Conservation (phyloP, 192 early-diverging fungal species). For the Linderina pennispora region DNA sequence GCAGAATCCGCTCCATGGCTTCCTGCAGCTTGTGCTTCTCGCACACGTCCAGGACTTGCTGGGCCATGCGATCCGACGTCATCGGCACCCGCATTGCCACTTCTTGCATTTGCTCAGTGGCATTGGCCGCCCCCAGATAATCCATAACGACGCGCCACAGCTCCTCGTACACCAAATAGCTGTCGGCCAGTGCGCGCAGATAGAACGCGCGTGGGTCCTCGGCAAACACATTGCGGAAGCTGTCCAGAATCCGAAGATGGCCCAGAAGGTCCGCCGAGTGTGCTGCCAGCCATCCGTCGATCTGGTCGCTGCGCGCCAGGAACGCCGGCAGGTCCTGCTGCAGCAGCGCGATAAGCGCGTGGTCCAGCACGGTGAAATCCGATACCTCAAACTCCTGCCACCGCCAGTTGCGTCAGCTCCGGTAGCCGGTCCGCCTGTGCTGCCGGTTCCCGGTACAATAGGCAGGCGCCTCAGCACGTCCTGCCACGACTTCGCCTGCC, state of each 20-base stretch:
- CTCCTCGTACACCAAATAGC: constrained; percentile 26
- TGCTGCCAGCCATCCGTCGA: constrained; percentile 56
- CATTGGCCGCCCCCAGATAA: constrained; percentile 32
- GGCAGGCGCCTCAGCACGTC: constrained; percentile 48
- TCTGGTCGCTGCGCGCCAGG: constrained; percentile 35
- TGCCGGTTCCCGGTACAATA: constrained; percentile 51
- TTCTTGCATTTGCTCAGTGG: constrained; percentile 14
- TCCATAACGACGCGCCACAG: constrained; percentile 52
- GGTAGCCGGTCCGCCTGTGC: constrained; percentile 27
- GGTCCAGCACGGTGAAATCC: constrained; percentile 27
- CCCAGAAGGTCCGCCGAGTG: constrained; percentile 56
- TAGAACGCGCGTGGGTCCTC: constrained; percentile 38
- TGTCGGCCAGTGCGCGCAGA: constrained; percentile 23
- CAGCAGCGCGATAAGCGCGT: constrained; percentile 31
- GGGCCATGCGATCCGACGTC: constrained; percentile 41
- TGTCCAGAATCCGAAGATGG: constrained; percentile 48
- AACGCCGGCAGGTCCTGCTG: constrained; percentile 43
- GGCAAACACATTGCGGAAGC: constrained; percentile 22
- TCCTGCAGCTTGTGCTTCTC: constrained; percentile 25
- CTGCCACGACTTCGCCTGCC: constrained; percentile 42
- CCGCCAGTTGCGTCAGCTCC: constrained; percentile 1
- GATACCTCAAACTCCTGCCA: constrained; percentile 25
- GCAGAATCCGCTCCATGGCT: constrained; percentile 33
- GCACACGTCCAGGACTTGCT: constrained; percentile 53
- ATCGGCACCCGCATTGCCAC: constrained; percentile 47